Evolutionary conservation across 2,329 filamentous ascomycete genomes (phyloP), one percentile per base, ranked within the genome.

Genomic region (Ascochyta pisi): DNA sequence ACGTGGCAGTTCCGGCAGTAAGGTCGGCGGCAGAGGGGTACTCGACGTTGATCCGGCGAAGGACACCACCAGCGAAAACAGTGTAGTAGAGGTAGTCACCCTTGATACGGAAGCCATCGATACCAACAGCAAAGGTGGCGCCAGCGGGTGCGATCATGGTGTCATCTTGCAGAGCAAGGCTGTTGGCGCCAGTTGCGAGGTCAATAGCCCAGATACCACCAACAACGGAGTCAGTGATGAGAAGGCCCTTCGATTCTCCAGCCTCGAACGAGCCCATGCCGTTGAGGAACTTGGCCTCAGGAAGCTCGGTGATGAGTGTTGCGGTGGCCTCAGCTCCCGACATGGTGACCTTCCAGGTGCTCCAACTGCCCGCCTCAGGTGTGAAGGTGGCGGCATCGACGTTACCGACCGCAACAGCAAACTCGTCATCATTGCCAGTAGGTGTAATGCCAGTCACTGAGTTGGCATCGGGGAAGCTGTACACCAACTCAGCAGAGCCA

Each of bases 401-500:
- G 15, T 57, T 57, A 10, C 54, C 54, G 6, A 57, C 49, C 23
- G 54, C 54, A n/a, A 57, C 54, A n/a, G 54, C 54, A 10, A 57
- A 57, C 34, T 57, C 54, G 26, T 56, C 53, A 4, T 41, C 31
- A 13, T 51, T 56, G 16, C 53, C 53, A 38, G 48, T 56, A 12
- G 53, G 47, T 5, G 54, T 54, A 23, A 57, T 57, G 19, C 54
- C 54, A n/a, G 50, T 52, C 13, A 57, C 54, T 6, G 49, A 53
- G 27, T 57, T 57, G 19, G 44, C 48, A n/a, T 34, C 39, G 29
- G 54, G 48, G 34, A 57, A 57, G 39, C 29, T 57, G 49, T 54
- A 49, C 2, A 57, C 22, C 41, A 56, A 22, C n/a, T 42, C 23
- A 15, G 53, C 53, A 43, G 53, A 56, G 13, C 53, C 53, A 8